phyloP scores from a whole-genome alignment of 1,284 basidiomycete genomes.

The Pyrrhoderma lamaoense region DNA sequence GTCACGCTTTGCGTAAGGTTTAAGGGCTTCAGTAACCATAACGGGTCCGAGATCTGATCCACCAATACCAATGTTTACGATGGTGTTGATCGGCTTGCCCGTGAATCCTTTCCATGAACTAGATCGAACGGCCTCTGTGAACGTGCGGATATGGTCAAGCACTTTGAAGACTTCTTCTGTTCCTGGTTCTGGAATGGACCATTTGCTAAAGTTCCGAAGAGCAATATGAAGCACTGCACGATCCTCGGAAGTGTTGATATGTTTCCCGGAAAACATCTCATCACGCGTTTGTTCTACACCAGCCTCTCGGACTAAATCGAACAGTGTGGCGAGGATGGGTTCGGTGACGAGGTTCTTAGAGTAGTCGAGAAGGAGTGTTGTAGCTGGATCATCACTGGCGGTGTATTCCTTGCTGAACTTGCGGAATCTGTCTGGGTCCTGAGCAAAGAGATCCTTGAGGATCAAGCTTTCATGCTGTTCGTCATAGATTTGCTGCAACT shows the following conservation, averaged over 20 bases:
- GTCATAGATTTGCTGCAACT: conserved; percentile 83
- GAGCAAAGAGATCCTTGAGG: conserved; percentile 86
- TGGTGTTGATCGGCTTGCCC: conserved; percentile 87
- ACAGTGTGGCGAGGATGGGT: conserved; percentile 70
- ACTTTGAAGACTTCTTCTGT: conserved; percentile 81
- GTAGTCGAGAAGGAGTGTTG: conserved; percentile 88
- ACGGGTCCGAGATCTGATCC: conserved; percentile 97
- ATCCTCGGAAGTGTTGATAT: conserved; percentile 98
- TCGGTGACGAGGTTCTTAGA: conserved; percentile 95
- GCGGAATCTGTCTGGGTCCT: conserved; percentile 81
- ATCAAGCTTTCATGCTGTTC: conserved; percentile 68
- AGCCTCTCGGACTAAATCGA: conserved; percentile 82
- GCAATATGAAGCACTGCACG: conserved; percentile 95
- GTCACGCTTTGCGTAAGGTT: conserved; percentile 87
- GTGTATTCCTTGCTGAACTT: conserved; percentile 81
- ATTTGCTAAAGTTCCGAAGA: conserved; percentile 77
- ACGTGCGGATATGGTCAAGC: conserved; percentile 86
- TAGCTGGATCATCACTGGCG: conserved; percentile 55
- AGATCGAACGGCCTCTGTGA: conserved; percentile 78
- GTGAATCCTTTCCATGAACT: conserved; percentile 96
- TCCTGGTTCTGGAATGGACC: conserved; percentile 73
- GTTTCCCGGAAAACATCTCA: conserved; percentile 91
- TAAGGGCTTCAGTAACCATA: conserved; percentile 98
- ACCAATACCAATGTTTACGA: conserved; percentile 99
- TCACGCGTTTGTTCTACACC: conserved; percentile 81